phyloP scores from a whole-genome alignment of 495 filamentous ascomycete species.

The Amniculicola lignicola region DNA sequence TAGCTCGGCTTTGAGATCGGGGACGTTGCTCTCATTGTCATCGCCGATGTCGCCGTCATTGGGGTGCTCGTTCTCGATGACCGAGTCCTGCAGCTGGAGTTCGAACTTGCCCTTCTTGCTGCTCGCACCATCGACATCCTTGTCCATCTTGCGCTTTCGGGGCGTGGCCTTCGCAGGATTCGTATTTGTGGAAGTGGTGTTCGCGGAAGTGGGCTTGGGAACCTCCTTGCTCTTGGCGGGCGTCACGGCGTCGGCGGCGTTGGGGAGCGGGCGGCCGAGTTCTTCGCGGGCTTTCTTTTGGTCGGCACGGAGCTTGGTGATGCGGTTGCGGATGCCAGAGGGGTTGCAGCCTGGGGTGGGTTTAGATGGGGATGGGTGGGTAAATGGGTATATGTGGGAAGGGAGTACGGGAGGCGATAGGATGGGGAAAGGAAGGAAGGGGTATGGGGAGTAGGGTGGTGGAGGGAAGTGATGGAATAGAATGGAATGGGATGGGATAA shows the following conservation, averaged over 20 bases:
- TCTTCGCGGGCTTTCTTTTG: slow-evolving; percentile 8
- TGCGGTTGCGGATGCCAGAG: slow-evolving; percentile 4
- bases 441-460: neutral
- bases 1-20: neutral
- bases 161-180: neutral
- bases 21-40: neutral
- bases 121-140: neutral
- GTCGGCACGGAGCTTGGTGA: slow-evolving; percentile 15
- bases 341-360: neutral
- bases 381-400: neutral
- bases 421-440: neutral
- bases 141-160: neutral
- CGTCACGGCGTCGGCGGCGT: neutral
- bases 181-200: neutral
- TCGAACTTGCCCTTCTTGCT: slow-evolving; percentile 5
- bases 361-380: neutral
- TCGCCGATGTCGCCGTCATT: neutral
- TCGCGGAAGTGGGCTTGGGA: neutral
- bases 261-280: slow-evolving; percentile 1
- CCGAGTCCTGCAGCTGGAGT: neutral
- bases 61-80: neutral
- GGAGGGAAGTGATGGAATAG: slow-evolving; percentile 2
- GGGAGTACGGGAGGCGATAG: neutral
- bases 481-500: too few relatives aligned
- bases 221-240: neutral